A percentile compares a stretch with the other conserved stretches of the same genome.
Evolutionary conservation across 2,329 filamentous ascomycete species (phyloP).

Genomic region (Grosmannia huntii): DNA sequence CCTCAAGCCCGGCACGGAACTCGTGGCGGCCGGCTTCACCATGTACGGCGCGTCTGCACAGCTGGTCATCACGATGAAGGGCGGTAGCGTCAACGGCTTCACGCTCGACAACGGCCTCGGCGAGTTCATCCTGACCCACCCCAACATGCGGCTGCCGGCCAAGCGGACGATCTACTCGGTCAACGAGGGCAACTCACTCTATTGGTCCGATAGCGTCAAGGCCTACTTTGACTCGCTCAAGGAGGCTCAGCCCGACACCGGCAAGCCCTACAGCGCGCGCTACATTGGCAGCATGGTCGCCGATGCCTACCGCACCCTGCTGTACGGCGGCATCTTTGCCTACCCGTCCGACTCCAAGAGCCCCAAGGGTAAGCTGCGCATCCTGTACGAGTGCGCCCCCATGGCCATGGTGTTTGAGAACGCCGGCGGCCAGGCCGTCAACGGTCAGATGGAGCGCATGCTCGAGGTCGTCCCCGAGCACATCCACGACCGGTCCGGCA

Average conservation of each 20-base stretch:
- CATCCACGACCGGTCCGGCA: constrained; percentile 91
- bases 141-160: constrained; percentile 78
- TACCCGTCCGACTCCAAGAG: constrained; percentile 98
- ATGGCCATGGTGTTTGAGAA: constrained; percentile 99
- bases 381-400: constrained; percentile 94
- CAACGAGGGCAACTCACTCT: constrained; percentile 95
- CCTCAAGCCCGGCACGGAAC: constrained; percentile 76
- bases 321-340: constrained; percentile 95
- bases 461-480: constrained; percentile 76
- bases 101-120: constrained; percentile 92
- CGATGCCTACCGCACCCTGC: constrained; percentile 86
- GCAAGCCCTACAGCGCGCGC: constrained; percentile 85
- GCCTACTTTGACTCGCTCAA: constrained; percentile 86
- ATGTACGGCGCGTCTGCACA: constrained; percentile 98
- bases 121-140: constrained; percentile 97
- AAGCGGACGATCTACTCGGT: constrained; percentile 85
- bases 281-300: constrained; percentile 99
- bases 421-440: constrained; percentile 82
- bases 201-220: constrained; percentile 85
- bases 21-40: constrained; percentile 94
- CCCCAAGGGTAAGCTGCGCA: constrained; percentile 93
- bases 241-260: constrained; percentile 49
- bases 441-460: constrained; percentile 86
- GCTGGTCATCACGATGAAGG: constrained; percentile 94
- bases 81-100: constrained; percentile 87